A percentile compares a stretch with the other conserved stretches of the same genome.
These are phyloP conservation scores for Avena insularis DNA, from an alignment of 176 grass and related monocot genomes.

Conservation along the genomic window DNA sequence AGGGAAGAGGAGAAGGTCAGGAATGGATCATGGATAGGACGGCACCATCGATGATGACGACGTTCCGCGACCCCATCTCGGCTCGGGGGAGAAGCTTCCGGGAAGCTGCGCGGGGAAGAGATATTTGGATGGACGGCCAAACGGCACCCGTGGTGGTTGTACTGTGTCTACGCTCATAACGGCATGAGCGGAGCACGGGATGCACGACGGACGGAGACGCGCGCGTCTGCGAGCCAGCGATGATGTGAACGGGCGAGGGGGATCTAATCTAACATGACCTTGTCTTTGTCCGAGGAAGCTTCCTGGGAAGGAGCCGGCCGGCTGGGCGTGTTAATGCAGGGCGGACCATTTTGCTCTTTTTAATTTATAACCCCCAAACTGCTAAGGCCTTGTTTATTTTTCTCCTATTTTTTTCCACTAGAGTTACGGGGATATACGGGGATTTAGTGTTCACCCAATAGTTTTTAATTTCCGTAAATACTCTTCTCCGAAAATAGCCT, in stretches of 20 bases:
- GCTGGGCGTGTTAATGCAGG: neutral
- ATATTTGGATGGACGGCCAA: neutral
- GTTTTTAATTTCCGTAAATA: too few species aligned
- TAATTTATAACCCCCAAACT: too few species aligned
- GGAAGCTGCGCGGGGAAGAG: constrained; percentile 12
- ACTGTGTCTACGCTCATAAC: neutral
- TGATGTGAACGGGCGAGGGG: neutral
- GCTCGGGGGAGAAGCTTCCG: constrained; percentile 18
- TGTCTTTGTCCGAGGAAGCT: neutral
- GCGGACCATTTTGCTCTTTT: neutral
- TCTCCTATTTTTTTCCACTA: too few species aligned
- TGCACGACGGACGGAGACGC: neutral
- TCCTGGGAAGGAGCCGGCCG: neutral
- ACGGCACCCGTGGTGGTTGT: neutral
- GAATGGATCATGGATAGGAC: constrained; percentile 6
- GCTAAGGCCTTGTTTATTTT: too few species aligned
- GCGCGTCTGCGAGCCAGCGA: neutral
- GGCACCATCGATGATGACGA: neutral
- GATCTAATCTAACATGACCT: neutral
- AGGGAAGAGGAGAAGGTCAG: neutral
- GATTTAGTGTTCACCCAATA: too few species aligned
- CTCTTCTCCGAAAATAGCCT: too few species aligned
- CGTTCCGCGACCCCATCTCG: neutral
- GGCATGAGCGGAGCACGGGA: neutral
- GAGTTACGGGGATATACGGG: too few species aligned